Base-by-base conservation (phyloP, 371 early-diverging fungal genomes). In the Mortierella sp. region DNA sequence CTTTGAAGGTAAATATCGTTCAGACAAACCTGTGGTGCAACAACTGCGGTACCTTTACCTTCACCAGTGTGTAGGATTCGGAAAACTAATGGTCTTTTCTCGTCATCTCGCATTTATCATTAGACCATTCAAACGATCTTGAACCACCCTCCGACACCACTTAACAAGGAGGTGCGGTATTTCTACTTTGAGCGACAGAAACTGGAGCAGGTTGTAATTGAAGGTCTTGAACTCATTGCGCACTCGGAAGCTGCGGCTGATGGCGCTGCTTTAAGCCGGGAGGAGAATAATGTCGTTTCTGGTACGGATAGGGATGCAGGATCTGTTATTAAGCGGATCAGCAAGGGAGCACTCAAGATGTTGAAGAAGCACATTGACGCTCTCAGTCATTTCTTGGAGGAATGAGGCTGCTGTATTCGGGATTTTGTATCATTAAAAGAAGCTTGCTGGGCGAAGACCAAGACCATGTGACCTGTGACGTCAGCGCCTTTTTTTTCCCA, bases 341-440 rank as follows among this genome's bases (percentile, higher is more conserved):
- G 82, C 73, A 79, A 75, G 50, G 87, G 87, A n/a, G 87, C 87
- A 10, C 87, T 86, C 45, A 82, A 80, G 78, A 75, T 86, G 82
- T 71, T 86, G 57, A 86, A 86, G 78, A 86, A 86, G 80, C 87
- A 86, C 24, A 86, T 86, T 42, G 87, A 86, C 44, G 58, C 80
- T 2, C 74, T 86, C 2, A 82, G 82, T 50, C 63, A 80, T 7
- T 82, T 73, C 4, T 54, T 86, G 21, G 87, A 86, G 47, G 87
- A 86, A 38, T 86, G 70, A 58, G 38, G 42, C 1, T 38, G 42
- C 42, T 38, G n/a, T n/a, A n/a, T n/a, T n/a, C n/a, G n/a, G n/a
- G n/a, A n/a, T n/a, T n/a, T n/a, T 52, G 52, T 3, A 16, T 52
- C 52, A 52, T n/a, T 24, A 21, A 19, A 52, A 21, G 52, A 16